Evolutionary conservation across 139 green algal genomes (phyloP), one percentile per base, ranked within the genome.

Genomic region (Nannochloris sp.): DNA sequence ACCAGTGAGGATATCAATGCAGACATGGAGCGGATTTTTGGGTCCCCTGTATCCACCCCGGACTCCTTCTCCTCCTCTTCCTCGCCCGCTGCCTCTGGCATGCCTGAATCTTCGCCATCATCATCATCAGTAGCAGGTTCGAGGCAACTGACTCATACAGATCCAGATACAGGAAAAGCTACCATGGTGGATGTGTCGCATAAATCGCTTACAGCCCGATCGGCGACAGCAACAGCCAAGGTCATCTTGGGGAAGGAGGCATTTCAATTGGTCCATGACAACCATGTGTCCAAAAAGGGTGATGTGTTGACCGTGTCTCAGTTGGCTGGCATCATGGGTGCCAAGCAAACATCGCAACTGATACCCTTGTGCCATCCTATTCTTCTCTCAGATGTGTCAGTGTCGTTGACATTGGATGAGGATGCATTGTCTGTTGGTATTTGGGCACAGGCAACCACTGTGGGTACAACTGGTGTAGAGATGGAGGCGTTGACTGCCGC

Each of bases 401-500:
- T 97, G 12, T 14, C 74, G 9, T 69, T 95, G 25, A 2, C 60
- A 23, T 70, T 96, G 64, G 74, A 82, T 12, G 18, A 58, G 1
- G 43, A 40, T 0, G 10, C 18, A 0, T 53, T 78, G 10, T 67
- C 72, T 2, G 83, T 97, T 10, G 40, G 61, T 23, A 69, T 97
- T 10, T 57, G 7, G 0, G 75, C 83, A 1, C 66, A 66, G 8
- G 87, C 79, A 1, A 62, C 56, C 14, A 85, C 76, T 1, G 64
- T 77, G 16, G 85, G 83, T 12, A 63, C 75, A 29, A 93, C 88
- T 31, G 90, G 93, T 7, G 92, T 98, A 21, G 93, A 99, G 76
- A 99, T 99, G 93, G 93, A 99, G 70, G 93, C 93, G 15, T 66
- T 99, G 19, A 94, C 85, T 9, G 93, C 85, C 3, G 87, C 76